Percentiles rank a stretch among this genome's conserved stretches.
Conservation (phyloP, 2,329 filamentous ascomycete genomes). For the Pseudocercospora ulei region DNA sequence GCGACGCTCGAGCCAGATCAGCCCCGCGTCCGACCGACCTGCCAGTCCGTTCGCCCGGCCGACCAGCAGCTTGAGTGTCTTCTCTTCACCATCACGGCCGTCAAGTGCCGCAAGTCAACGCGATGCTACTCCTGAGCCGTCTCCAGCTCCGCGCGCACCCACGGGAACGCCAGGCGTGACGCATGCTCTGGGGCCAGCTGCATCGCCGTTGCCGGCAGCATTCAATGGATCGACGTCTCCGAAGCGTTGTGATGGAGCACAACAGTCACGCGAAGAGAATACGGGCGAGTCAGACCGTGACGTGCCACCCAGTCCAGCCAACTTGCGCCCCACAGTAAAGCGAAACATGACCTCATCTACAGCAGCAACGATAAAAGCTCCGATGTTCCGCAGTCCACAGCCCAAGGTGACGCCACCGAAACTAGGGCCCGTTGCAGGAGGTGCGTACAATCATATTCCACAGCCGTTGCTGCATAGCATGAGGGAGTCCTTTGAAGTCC, state of each 20-base stretch:
- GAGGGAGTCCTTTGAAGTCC: conserved; percentile 84
- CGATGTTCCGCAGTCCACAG: conserved; percentile 18
- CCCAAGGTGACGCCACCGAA: conserved; percentile 15
- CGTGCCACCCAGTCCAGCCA: conserved; percentile 26
- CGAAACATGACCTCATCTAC: conserved; percentile 33
- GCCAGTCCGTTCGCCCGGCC: conserved; percentile 34
- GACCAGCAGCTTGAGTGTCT: conserved; percentile 28
- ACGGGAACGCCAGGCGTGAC: conserved; percentile 10
- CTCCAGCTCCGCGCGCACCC: conserved; percentile 4
- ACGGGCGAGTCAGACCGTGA: conserved; percentile 23
- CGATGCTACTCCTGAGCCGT: conserved; percentile 11
- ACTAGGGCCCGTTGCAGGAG: conserved; percentile 19
- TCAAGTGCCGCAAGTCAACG: conserved; percentile 20
- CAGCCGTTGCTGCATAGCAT: conserved; percentile 75
- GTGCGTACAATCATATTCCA: conserved; percentile 58
- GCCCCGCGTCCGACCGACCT: conserved; percentile 26
- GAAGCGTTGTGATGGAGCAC: conserved; percentile 16
- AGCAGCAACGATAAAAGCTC: conserved; percentile 25
- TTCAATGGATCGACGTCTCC: conserved; percentile 1
- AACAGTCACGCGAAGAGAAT: conserved; percentile 19
- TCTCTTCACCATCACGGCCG: conserved; percentile 21
- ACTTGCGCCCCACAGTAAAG: conserved; percentile 28
- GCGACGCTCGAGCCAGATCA: conserved; percentile 33
- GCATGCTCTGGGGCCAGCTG: conserved; percentile 9
- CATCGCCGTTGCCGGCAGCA: conserved; percentile 7